These are phyloP conservation scores for Trichoderma breve DNA, from an alignment of 2,329 filamentous ascomycete species.

Conservation along the genomic window DNA sequence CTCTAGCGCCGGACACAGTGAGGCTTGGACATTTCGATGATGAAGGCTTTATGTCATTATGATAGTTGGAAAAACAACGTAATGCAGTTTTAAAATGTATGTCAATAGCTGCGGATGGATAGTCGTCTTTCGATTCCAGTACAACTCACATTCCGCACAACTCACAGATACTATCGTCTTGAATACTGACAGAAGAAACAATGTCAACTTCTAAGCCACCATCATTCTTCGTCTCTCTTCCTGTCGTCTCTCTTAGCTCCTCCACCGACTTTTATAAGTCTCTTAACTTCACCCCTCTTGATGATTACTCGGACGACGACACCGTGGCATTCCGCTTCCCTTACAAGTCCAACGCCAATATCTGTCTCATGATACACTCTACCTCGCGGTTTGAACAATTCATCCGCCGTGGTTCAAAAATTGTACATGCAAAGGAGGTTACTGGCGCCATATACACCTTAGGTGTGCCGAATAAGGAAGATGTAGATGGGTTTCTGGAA, in stretches of 20 bases:
- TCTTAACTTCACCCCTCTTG: constrained; percentile 19
- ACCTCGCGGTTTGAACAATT: constrained; percentile 24
- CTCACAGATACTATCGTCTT: neutral
- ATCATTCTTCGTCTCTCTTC: constrained; percentile 18
- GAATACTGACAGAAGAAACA: neutral
- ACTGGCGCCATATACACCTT: constrained; percentile 25
- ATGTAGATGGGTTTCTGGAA: constrained; percentile 23
- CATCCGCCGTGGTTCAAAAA: constrained; percentile 23
- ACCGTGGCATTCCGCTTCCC: constrained; percentile 24
- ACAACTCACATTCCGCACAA: neutral
- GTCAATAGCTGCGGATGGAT: neutral
- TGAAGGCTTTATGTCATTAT: constrained; percentile 12
- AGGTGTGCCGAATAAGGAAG: constrained; percentile 20
- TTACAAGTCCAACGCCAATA: constrained; percentile 22
- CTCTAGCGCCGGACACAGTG: neutral
- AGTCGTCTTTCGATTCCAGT: neutral
- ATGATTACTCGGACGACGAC: constrained; percentile 21
- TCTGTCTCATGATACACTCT: constrained; percentile 27
- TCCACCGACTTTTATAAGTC: constrained; percentile 21
- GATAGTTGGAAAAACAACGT: neutral
- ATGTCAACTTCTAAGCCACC: constrained; percentile 8
- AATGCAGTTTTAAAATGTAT: neutral
- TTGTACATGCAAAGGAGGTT: constrained; percentile 22
- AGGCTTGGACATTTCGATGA: constrained; percentile 4
- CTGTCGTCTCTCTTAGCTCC: neutral